Percentiles rank a stretch among this genome's conserved stretches.
Conservation (phyloP, 352 stramenopile species). For the Globisporangium abappressorium region DNA sequence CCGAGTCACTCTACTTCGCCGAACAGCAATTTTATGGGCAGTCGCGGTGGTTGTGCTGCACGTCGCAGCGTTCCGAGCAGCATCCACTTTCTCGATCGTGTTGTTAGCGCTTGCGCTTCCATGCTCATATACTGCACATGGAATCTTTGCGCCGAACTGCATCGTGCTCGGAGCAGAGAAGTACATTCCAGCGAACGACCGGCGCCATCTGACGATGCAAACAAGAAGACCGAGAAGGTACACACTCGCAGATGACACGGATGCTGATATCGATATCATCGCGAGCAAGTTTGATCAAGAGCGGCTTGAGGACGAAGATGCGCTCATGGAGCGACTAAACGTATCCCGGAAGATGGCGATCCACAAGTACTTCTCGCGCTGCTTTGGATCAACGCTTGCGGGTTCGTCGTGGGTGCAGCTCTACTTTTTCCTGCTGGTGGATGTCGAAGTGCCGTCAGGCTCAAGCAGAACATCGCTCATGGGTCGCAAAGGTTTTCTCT, state of each 20-base stretch:
- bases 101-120: conserved; percentile 39
- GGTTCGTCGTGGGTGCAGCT: conserved; percentile 47
- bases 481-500: conserved; percentile 24
- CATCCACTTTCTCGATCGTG: conserved; percentile 25
- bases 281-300: conserved; percentile 3
- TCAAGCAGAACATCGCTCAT: conserved; percentile 5
- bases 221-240: background rate
- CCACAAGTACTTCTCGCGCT: conserved; percentile 33
- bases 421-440: conserved; percentile 53
- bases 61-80: conserved; percentile 30
- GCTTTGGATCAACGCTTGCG: conserved; percentile 39
- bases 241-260: background rate
- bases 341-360: conserved; percentile 11
- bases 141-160: conserved; percentile 43
- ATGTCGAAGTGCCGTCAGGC: conserved; percentile 23
- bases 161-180: conserved; percentile 44
- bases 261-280: conserved; percentile 11
- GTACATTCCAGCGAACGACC: conserved; percentile 11
- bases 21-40: conserved; percentile 38
- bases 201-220: background rate
- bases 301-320: background rate
- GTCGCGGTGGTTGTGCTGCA: conserved; percentile 46
- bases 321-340: background rate
- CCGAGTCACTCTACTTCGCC: conserved; percentile 43
- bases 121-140: conserved; percentile 41